Evolutionary conservation across 139 green algal species (phyloP).

Genomic region (Picochlorum sp.): DNA sequence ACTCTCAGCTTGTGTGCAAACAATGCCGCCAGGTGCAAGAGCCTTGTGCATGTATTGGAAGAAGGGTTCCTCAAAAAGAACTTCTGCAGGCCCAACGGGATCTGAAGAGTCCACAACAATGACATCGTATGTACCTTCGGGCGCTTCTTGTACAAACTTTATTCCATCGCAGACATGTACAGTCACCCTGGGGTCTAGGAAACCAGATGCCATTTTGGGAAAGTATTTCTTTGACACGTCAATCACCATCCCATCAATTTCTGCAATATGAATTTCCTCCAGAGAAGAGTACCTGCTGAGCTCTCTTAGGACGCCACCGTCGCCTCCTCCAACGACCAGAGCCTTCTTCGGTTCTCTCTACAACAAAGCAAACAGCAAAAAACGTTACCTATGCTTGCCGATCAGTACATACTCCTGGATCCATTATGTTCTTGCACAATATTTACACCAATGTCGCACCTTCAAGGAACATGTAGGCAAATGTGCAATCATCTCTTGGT

Average conservation of each 20-base stretch:
- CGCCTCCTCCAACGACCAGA: conserved; percentile 92
- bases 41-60: conserved; percentile 88
- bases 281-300: conserved; percentile 58
- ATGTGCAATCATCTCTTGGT: conserved; percentile 97
- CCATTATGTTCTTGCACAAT: no score
- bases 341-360: conserved; percentile 47
- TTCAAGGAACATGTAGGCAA: conserved; percentile 78
- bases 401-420: not conserved
- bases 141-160: conserved; percentile 74
- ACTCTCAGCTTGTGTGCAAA: conserved; percentile 75
- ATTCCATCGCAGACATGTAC: conserved; percentile 90
- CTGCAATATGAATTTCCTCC: conserved; percentile 87
- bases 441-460: no score
- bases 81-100: conserved; percentile 87
- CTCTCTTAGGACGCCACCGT: conserved; percentile 94
- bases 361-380: no score
- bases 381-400: no score
- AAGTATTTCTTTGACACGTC: conserved; percentile 83
- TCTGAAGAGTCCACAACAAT: conserved; percentile 99
- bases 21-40: conserved; percentile 76
- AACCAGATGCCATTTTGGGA: conserved; percentile 80
- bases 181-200: conserved; percentile 74
- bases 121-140: conserved; percentile 73
- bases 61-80: conserved; percentile 89
- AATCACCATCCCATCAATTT: conserved; percentile 92